A percentile compares a stretch with the other conserved stretches of the same genome.
Conservation (phyloP, 2,329 filamentous ascomycete genomes). For the Cytospora chrysosperma region DNA sequence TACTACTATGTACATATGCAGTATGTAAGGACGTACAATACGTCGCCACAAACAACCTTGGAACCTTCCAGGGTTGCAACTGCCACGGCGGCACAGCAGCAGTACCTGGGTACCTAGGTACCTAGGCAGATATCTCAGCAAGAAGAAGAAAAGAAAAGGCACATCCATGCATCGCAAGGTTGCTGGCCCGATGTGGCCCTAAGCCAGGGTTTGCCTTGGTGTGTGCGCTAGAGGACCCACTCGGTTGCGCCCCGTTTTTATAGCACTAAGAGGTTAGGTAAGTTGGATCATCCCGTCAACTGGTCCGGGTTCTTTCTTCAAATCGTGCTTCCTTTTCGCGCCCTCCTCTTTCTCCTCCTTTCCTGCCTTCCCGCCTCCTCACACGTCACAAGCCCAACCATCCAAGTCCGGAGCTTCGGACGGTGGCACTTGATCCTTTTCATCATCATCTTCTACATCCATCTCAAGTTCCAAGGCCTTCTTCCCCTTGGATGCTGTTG, state of each 20-base stretch:
- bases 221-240: constrained; percentile 6
- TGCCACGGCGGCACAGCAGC: too few species aligned
- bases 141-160: background rate
- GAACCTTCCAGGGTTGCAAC: too few species aligned
- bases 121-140: background rate
- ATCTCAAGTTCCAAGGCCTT: background rate
- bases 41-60: too few species aligned
- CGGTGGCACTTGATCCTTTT: background rate
- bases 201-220: constrained; percentile 13
- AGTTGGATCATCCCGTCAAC: constrained; percentile 6
- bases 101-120: background rate
- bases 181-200: constrained; percentile 18
- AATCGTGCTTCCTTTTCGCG: background rate
- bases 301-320: constrained; percentile 8
- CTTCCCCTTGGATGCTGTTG: background rate
- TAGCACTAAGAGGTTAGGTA: constrained; percentile 17
- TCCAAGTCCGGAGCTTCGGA: background rate
- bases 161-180: constrained; percentile 3
- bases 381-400: background rate
- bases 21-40: too few species aligned
- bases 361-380: background rate
- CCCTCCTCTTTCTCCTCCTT: constrained; percentile 1
- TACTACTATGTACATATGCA: too few species aligned
- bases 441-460: background rate
- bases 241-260: constrained; percentile 12